Percentiles rank a stretch among this genome's conserved stretches.
Evolutionary conservation across 2,329 filamentous ascomycete species (phyloP).

Genomic region (Neofusicoccum laricinum): DNA sequence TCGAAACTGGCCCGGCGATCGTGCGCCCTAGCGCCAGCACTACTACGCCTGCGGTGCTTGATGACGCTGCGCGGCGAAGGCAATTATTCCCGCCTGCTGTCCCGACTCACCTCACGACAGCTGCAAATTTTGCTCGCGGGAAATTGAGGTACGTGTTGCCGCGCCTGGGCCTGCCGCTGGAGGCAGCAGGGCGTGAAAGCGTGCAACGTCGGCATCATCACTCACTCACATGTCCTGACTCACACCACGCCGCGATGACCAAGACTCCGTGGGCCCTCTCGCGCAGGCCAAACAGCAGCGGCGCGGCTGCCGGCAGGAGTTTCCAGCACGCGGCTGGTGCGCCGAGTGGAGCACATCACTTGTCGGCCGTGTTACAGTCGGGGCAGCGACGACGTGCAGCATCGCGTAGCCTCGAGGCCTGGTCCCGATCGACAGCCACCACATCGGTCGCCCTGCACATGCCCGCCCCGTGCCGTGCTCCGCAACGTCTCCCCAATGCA

Average conservation of each 20-base stretch:
- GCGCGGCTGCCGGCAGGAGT: neutral
- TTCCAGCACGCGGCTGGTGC: neutral
- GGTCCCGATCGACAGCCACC: neutral
- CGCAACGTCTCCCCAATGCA: too few species aligned
- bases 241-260: neutral
- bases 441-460: neutral
- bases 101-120: neutral
- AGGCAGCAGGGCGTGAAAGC: neutral
- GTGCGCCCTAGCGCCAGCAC: neutral
- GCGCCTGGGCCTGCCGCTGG: neutral
- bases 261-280: neutral
- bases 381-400: neutral
- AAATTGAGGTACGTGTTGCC: too few species aligned
- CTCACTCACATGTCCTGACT: neutral
- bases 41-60: neutral
- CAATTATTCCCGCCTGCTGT: neutral
- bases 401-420: neutral
- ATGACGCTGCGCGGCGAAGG: neutral
- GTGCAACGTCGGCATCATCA: neutral
- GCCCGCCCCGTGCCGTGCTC: slow-evolving; percentile 6
- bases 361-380: too few species aligned
- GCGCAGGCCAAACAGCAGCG: too few species aligned
- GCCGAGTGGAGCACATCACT: neutral
- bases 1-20: neutral
- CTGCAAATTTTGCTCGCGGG: too few species aligned